Evolutionary conservation across 805 yeast species (phyloP).

Genomic region (Clavispora fructus): DNA sequence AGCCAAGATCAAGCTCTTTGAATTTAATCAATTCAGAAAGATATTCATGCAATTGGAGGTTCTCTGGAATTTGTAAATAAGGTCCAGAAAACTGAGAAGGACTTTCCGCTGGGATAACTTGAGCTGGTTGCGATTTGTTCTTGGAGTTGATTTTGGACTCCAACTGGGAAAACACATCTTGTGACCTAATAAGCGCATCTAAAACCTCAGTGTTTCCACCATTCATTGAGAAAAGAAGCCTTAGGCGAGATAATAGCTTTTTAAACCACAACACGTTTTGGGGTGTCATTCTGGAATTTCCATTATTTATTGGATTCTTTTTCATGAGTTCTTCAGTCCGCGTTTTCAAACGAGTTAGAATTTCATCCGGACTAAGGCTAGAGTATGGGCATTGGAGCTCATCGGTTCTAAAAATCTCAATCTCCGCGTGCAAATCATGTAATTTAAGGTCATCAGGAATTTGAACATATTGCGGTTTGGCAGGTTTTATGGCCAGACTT

Average conservation of each 20-base stretch:
- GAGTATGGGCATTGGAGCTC: conserved; percentile 10
- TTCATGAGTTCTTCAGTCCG: conserved; percentile 10
- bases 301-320: conserved; percentile 1
- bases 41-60: conserved; percentile 8
- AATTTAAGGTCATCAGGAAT: conserved; percentile 18
- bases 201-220: conserved; percentile 14
- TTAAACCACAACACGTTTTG: conserved; percentile 8
- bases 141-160: conserved; percentile 6
- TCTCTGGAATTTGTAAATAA: conserved; percentile 12
- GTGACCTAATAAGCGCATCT: conserved; percentile 13
- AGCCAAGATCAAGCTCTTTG: conserved; percentile 3
- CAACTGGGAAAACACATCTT: conserved; percentile 6
- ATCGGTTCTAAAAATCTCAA: conserved; percentile 9
- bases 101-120: too few species aligned
- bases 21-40: conserved; percentile 5
- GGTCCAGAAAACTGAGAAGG: conserved; percentile 1
- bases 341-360: conserved; percentile 6
- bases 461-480: conserved; percentile 9
- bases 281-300: conserved; percentile 5
- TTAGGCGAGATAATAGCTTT: conserved; percentile 9
- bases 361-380: conserved; percentile 3
- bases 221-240: conserved; percentile 8
- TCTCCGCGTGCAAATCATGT: conserved; percentile 15
- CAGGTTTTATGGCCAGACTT: background rate
- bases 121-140: background rate